phyloP scores from a whole-genome alignment of 1,284 basidiomycete genomes.

The Microbotryum saponariae region DNA sequence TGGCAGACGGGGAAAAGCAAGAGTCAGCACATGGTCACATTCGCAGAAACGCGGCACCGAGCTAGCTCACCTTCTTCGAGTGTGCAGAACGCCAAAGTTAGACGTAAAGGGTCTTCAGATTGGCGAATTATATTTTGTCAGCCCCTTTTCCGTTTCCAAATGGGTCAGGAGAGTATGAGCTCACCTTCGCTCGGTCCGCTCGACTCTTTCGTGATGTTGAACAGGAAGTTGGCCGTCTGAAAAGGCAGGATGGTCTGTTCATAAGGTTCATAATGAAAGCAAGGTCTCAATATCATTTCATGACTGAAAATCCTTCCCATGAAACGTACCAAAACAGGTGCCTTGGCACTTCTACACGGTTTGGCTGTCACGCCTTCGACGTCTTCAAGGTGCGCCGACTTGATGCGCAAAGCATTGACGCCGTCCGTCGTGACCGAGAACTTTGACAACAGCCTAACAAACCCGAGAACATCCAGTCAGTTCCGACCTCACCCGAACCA shows the following conservation, averaged over 20 bases:
- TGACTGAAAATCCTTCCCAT: constrained; percentile 32
- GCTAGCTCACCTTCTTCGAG: constrained; percentile 57
- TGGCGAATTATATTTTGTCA: constrained; percentile 43
- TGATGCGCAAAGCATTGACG: constrained; percentile 61
- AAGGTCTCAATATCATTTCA: neutral
- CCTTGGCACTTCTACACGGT: constrained; percentile 8
- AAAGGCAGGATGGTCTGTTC: constrained; percentile 58
- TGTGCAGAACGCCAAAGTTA: constrained; percentile 61
- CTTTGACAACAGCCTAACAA: constrained; percentile 60
- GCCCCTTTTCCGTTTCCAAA: neutral
- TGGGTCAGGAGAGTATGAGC: constrained; percentile 17
- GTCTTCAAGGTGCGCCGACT: constrained; percentile 51
- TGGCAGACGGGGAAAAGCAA: constrained; percentile 4
- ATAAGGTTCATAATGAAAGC: too few species aligned
- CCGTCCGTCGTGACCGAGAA: constrained; percentile 68
- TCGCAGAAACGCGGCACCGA: too few species aligned
- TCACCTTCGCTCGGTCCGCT: constrained; percentile 45
- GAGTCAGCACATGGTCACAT: constrained; percentile 4
- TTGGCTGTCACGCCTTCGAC: constrained; percentile 8
- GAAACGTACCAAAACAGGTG: constrained; percentile 12
- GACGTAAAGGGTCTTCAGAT: constrained; percentile 50
- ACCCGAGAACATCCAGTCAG: too few species aligned
- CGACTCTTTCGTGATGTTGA: constrained; percentile 48
- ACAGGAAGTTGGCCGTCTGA: constrained; percentile 63
- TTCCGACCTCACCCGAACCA: neutral